Evolutionary conservation across 2,329 filamentous ascomycete genomes (phyloP), one percentile per base, ranked within the genome.

Genomic region (Diplodia sapinea): DNA sequence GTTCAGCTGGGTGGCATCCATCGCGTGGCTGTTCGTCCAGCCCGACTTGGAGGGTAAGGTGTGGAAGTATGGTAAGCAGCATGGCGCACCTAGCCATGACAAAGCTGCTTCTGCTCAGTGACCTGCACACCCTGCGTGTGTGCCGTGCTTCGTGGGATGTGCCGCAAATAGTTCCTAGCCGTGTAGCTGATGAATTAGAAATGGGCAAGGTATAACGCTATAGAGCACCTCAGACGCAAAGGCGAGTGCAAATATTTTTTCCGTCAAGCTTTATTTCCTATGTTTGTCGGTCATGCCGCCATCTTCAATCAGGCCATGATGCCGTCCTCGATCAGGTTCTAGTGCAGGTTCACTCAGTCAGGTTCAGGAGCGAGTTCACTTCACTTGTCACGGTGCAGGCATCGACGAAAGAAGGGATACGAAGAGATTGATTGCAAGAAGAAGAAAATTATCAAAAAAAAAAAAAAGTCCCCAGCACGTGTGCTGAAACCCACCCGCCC

Each of bases 31-130:
- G 51, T 84, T 87, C 69, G 81, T 88, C 62, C 81, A 83, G 29
- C 84, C 85, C 5, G 86, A 89, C 74, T 77, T 88, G 74, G 82
- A 86, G 65, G 77, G 78, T 31, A 87, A 86, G 74, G 84, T 86
- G 15, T 85, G 82, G 77, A 80, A 82, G 33, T 88, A 84, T 81
- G 87, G 86, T 4, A 84, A 83, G 76, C 82, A 84, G 75, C 80
- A 87, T 69, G 86, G 85, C 8, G 43, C 59, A 23, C 47, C 56
- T n/a, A 54, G 31, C 12, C 43, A 67, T 31, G 17, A 23, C 20
- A 51, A 59, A 38, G 29, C 40, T 33, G 31, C n/a, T n/a, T 17
- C n/a, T 15, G 26, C 40, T 23, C 17, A 56, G 40, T 66, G 50
- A 50, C 12, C 23, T 3, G n/a, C 43, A 20, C 20, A 8, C 5